Base-by-base conservation (phyloP, 169 alveolate genomes). In the Eimeria brunetti region DNA sequence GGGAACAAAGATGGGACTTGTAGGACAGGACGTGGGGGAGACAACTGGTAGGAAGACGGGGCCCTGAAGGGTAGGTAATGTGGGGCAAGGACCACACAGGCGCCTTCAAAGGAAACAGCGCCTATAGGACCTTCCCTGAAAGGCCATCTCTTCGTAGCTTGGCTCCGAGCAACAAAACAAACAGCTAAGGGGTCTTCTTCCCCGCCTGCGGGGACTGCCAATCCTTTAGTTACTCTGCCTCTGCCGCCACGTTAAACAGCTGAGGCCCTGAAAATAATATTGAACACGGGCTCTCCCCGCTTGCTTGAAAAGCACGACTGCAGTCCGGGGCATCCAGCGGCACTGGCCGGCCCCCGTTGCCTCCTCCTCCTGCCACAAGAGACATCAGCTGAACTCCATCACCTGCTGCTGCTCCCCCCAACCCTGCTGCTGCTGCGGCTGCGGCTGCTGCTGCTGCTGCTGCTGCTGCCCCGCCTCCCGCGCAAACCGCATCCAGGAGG, bases 181-280 rank as follows among this genome's bases (percentile, higher is more conserved):
- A 80, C 27, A 67, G 78, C 78, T 67, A 5, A n/a, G n/a, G 22
- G 44, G 36, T 33, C 62, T 30, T 12, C 58, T 18, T 46, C 38
- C 6, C 5, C 11, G 81, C 81, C 81, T 71, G 2, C 86, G 56
- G 88, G 69, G 27, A 27, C 27, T 78, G 67, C 67, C 67, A 49
- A 27, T 30, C 71, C 78, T 24, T 14, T 30, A 22, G 3, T 53
- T 51, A 73, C 83, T 73, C 51, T n/a, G 89, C 78, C 56, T 84
- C 91, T 46, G 78, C 91, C 38, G 91, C 49, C 49, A 84, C 91
- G 67, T 84, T 84, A 84, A 84, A 84, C 91, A 84, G 22, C 78
- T 84, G 53, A 36, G 91, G 91, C 41, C 91, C 91, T 56, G 78
- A 84, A 56, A 84, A 84, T 4, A 84, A 41, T 20, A 84, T 60